phyloP scores from a whole-genome alignment of 805 yeast genomes.

The Saturnispora zaruensis region DNA sequence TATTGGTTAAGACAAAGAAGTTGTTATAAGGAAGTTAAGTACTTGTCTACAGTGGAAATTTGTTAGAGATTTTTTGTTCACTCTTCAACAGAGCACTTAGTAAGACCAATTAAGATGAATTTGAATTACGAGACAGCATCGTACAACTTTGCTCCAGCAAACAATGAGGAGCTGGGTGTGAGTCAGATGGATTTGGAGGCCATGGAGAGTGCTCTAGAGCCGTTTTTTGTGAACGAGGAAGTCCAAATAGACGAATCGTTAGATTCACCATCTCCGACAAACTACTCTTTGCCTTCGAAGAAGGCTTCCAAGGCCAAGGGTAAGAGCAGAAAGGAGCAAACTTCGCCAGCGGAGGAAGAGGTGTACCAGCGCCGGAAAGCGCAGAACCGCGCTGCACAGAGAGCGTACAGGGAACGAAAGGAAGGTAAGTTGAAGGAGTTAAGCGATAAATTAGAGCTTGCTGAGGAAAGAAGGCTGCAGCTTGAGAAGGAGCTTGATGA shows the following conservation, averaged over 20 bases:
- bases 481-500: conserved; percentile 35
- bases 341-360: conserved; percentile 27
- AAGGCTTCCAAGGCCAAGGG: not conserved
- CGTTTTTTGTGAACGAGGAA: not conserved
- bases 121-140: not conserved
- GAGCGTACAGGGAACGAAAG: conserved; percentile 78
- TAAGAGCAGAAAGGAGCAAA: not conserved
- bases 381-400: conserved; percentile 79
- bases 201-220: not conserved
- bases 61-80: not conserved
- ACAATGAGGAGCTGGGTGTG: not conserved
- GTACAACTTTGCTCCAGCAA: not conserved
- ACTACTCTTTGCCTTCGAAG: conserved; percentile 1
- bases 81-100: not conserved
- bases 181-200: not conserved
- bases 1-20: not conserved
- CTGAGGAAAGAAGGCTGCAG: conserved; percentile 41
- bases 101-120: not conserved
- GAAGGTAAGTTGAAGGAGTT: conserved; percentile 64
- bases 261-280: not conserved
- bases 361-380: conserved; percentile 55
- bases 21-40: not conserved
- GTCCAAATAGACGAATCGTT: not conserved
- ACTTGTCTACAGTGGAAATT: not conserved
- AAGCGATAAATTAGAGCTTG: conserved; percentile 45